A percentile compares a stretch with the other conserved stretches of the same genome.
These are phyloP conservation scores for Nitzschia sp. DNA, from an alignment of 108 stramenopile genomes.

Conservation along the genomic window DNA sequence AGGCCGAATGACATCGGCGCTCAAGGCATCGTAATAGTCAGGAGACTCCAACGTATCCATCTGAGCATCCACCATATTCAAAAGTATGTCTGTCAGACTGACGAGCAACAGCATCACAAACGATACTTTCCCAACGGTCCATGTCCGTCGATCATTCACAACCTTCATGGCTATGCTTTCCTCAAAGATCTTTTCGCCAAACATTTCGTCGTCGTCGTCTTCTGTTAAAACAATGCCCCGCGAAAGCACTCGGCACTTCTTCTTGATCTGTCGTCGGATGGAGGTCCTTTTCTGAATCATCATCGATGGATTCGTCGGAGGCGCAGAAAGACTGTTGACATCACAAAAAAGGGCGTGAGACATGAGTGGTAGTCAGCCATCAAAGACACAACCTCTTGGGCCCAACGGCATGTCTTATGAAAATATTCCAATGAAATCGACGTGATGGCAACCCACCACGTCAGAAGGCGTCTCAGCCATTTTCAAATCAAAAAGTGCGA, in stretches of 20 bases:
- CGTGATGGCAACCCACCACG: no score
- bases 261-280: neutral
- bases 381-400: no score
- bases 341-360: neutral
- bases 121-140: slow-evolving; percentile 37
- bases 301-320: no score
- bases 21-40: slow-evolving; percentile 32
- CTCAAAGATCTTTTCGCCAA: neutral
- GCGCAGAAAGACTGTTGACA: no score
- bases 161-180: neutral
- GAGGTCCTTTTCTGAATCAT: no score
- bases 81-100: slow-evolving; percentile 24
- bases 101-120: slow-evolving; percentile 24
- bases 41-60: slow-evolving; percentile 28
- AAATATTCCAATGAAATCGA: no score
- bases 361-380: neutral
- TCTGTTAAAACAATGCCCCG: neutral
- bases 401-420: no score
- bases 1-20: slow-evolving; percentile 42
- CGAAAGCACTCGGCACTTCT: neutral
- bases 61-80: slow-evolving; percentile 32
- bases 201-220: neutral
- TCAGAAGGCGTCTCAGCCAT: no score
- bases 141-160: slow-evolving; percentile 7
- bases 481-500: no score